Base-by-base conservation (phyloP, 495 filamentous ascomycete species). In the Daldinia loculata region DNA sequence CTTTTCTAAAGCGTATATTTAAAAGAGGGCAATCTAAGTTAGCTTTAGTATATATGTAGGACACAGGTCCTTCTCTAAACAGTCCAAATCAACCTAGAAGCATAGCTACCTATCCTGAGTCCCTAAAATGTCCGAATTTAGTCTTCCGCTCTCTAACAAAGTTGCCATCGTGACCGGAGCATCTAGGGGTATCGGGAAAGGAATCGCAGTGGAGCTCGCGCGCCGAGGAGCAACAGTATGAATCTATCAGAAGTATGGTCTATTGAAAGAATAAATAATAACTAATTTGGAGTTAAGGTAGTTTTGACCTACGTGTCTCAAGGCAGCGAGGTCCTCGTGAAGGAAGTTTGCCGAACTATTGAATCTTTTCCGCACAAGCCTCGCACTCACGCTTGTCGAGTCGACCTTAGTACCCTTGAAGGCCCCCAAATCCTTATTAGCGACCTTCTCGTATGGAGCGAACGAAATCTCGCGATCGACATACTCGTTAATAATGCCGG, bases 171-270 rank as follows among this genome's bases (percentile, higher is more conserved):
- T 94, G 66, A 94, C 92, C 19, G 92, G 91, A 17, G 86, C 86
- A 56, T 85, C 87, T 27, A 88, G 90, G 14, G 90, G 91, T 27
- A 93, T 94, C 74, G 92, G 92, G 34, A 82, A 84, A 27, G 90
- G 86, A 15, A 91, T 92, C 56, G 91, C 90, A 38, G 80, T 92
- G 22, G 92, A 93, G 75, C 88, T 94, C 60, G 92, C 86, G 69
- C 84, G 83, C 69, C 87, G 89, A 63, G 90, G 90, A 12, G 89
- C 89, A 45, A 86, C 84, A 19, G 87, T 94, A 69, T 39, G 58
- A n/a, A 19, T 39, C 22, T 17, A 9, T 4, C 5, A 12, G 19
- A 48, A 9, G 9, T 0, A 24, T 22, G 3, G 2, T 1, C 1
- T 1, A 1, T 48, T 48, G 2, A 48, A 22, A 48, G 1, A 48